phyloP scores from a whole-genome alignment of 495 filamentous ascomycete genomes.

The Pseudevernia furfuracea region DNA sequence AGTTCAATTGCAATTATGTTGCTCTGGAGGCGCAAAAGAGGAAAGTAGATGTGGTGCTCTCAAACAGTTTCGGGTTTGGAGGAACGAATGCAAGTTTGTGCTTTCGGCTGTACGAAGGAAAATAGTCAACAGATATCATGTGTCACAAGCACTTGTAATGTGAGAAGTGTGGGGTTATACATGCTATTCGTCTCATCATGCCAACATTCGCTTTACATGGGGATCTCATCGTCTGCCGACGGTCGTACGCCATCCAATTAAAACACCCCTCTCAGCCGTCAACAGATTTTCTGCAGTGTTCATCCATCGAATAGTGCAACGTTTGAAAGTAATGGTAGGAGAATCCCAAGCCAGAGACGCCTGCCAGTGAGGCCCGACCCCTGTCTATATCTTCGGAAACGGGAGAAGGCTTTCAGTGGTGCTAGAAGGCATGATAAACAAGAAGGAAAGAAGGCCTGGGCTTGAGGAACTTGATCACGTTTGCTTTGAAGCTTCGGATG shows the following conservation, averaged over 20 bases:
- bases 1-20: constrained; percentile 83
- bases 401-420: constrained; percentile 2
- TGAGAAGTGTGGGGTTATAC: neutral
- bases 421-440: neutral
- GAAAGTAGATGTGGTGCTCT: constrained; percentile 65
- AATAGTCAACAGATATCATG: neutral
- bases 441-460: neutral
- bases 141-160: neutral
- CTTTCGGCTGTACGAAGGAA: constrained; percentile 49
- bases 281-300: neutral
- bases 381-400: neutral
- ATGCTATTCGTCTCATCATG: constrained; percentile 2
- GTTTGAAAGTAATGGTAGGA: neutral
- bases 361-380: constrained; percentile 14
- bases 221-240: neutral
- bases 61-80: constrained; percentile 97
- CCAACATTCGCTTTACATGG: neutral
- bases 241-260: neutral
- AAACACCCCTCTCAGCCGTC: neutral
- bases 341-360: constrained; percentile 3
- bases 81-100: constrained; percentile 91
- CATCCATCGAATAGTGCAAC: constrained; percentile 13
- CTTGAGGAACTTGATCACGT: neutral
- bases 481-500: neutral
- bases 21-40: constrained; percentile 61